Conservation (phyloP, 208 protist species). For the Trypanosoma brucei region DNA sequence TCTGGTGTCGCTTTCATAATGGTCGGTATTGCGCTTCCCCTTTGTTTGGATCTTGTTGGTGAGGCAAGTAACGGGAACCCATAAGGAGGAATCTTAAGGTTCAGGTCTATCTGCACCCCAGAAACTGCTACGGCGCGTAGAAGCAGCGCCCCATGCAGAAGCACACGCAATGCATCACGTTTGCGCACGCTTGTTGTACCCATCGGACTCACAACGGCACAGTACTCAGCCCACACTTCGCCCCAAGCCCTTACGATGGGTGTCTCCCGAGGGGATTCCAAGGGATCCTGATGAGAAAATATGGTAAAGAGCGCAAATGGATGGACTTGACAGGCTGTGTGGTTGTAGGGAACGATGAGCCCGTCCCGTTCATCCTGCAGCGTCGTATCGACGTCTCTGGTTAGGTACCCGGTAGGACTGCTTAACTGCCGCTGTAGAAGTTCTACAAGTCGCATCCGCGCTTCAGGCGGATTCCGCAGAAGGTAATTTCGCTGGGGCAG, state of each 20-base stretch:
- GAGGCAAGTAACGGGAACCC: constrained; percentile 79
- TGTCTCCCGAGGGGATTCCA: constrained; percentile 44
- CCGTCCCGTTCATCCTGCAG: constrained; percentile 59
- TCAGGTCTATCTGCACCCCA: constrained; percentile 61
- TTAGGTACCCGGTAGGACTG: constrained; percentile 71
- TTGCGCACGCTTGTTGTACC: constrained; percentile 66
- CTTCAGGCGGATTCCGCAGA: constrained; percentile 50
- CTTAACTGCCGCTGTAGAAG: constrained; percentile 79
- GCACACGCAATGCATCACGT: constrained; percentile 69
- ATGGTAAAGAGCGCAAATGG: constrained; percentile 79
- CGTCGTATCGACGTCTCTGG: constrained; percentile 62
- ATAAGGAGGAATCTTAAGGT: constrained; percentile 71
- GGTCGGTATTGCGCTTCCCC: constrained; percentile 13
- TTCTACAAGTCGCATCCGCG: constrained; percentile 68
- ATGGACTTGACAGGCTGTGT: constrained; percentile 71
- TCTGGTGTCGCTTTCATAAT: constrained; percentile 45
- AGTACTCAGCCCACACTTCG: constrained; percentile 84
- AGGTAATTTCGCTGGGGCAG: constrained; percentile 64
- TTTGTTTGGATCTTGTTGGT: constrained; percentile 35
- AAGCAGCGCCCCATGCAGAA: constrained; percentile 75
- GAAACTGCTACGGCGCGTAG: constrained; percentile 70
- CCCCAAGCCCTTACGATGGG: constrained; percentile 75
- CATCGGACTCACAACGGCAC: constrained; percentile 46
- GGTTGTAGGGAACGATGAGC: constrained; percentile 59
- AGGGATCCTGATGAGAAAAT: constrained; percentile 64